Conservation (phyloP, 139 green algal species). For the Zygnema cylindricum region DNA sequence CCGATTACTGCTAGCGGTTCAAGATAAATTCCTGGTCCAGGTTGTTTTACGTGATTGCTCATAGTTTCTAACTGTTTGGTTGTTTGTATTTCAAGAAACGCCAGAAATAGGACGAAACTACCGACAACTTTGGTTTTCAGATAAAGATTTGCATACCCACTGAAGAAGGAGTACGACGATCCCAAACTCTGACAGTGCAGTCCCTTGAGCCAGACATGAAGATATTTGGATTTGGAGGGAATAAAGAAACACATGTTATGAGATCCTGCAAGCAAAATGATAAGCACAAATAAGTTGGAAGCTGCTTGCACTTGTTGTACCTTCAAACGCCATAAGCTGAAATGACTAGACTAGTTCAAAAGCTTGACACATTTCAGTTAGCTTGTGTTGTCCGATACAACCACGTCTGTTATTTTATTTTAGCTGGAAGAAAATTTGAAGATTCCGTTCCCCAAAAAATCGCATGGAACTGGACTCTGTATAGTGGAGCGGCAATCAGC, state of each 20-base stretch:
- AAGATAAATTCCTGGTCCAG: too few relatives aligned
- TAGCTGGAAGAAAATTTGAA: too few relatives aligned
- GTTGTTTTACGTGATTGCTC: too few relatives aligned
- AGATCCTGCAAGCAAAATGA: constrained; percentile 46
- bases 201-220: constrained; percentile 68
- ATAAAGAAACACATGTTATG: constrained; percentile 62
- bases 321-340: neutral
- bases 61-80: too few relatives aligned
- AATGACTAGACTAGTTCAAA: neutral
- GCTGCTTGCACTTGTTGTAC: neutral
- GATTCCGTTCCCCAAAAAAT: too few relatives aligned
- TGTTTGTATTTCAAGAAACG: too few relatives aligned
- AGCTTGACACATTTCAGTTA: neutral
- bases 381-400: neutral
- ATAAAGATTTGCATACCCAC: constrained; percentile 48
- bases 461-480: too few relatives aligned
- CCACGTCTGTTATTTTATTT: too few relatives aligned
- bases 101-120: too few relatives aligned
- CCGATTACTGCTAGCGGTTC: too few relatives aligned
- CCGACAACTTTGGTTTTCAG: too few relatives aligned
- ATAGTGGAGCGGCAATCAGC: too few relatives aligned
- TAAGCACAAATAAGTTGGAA: neutral
- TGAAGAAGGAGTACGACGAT: constrained; percentile 51
- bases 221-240: constrained; percentile 59
- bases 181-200: constrained; percentile 66